Evolutionary conservation across 805 yeast species (phyloP).

Genomic region (Saturnispora kantuleensis): DNA sequence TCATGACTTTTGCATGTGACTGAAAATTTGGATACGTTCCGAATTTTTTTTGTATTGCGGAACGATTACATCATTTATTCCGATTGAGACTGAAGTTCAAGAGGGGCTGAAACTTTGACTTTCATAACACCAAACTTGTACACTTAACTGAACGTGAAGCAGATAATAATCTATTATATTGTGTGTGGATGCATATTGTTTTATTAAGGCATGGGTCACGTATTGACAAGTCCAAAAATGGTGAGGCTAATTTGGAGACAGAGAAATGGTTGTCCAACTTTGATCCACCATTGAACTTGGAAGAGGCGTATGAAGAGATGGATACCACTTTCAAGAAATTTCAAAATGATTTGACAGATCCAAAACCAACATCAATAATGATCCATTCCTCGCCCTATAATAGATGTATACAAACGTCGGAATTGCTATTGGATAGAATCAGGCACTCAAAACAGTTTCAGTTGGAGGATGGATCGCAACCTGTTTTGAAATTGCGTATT

Average conservation of each 20-base stretch:
- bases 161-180: too few relatives aligned
- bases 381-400: conserved; percentile 36
- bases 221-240: conserved; percentile 20
- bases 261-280: conserved; percentile 27
- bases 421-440: conserved; percentile 20
- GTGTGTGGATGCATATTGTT: conserved; percentile 23
- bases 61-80: too few relatives aligned
- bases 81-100: too few relatives aligned
- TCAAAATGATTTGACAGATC: conserved; percentile 16
- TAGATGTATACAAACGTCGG: conserved; percentile 35
- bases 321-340: conserved; percentile 21
- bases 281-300: conserved; percentile 28
- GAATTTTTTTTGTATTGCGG: too few relatives aligned
- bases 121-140: too few relatives aligned
- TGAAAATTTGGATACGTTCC: too few relatives aligned
- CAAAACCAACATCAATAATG: conserved; percentile 14
- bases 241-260: not conserved
- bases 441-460: conserved; percentile 6
- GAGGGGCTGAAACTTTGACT: too few relatives aligned
- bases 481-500: conserved; percentile 23
- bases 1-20: too few relatives aligned
- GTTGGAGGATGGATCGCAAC: not conserved
- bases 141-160: too few relatives aligned
- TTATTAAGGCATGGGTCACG: conserved; percentile 27
- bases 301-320: conserved; percentile 20